These are phyloP conservation scores for Ustilago xerochloae DNA, from an alignment of 1,284 basidiomycete species.

Conservation along the genomic window DNA sequence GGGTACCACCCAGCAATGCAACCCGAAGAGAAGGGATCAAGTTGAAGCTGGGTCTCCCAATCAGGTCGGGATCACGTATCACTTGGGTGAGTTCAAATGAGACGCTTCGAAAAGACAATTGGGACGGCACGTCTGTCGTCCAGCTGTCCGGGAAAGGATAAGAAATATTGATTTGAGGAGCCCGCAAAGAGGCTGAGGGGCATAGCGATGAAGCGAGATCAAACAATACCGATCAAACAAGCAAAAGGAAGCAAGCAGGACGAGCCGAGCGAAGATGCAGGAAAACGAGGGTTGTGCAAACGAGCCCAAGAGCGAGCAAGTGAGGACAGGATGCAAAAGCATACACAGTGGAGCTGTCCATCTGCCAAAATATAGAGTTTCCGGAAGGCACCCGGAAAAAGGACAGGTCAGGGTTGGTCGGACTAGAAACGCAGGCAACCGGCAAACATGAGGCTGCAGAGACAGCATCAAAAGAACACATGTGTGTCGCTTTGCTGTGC, in stretches of 20 bases:
- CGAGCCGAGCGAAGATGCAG: too few species aligned
- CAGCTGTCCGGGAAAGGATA: background rate
- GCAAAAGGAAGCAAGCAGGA: too few species aligned
- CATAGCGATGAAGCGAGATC: too few species aligned
- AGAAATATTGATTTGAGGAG: background rate
- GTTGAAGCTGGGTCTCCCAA: background rate
- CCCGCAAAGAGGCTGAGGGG: too few species aligned
- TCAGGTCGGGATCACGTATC: too few species aligned
- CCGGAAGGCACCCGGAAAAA: background rate
- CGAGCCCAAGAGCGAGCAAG: background rate
- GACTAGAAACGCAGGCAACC: background rate
- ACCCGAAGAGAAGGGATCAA: background rate
- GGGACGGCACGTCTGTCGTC: background rate
- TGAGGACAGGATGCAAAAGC: background rate
- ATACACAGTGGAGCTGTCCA: background rate
- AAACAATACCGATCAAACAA: too few species aligned
- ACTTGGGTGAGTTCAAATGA: background rate
- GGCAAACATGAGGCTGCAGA: background rate
- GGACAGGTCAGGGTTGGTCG: background rate
- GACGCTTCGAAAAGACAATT: slow-evolving; percentile 7
- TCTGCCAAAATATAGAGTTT: background rate
- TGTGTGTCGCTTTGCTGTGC: too few species aligned
- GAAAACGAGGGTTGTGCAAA: slow-evolving; percentile 5
- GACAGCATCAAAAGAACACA: background rate
- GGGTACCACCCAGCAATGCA: background rate